Conservation (phyloP, 1,284 basidiomycete species). For the Austroboletus rostrupii region DNA sequence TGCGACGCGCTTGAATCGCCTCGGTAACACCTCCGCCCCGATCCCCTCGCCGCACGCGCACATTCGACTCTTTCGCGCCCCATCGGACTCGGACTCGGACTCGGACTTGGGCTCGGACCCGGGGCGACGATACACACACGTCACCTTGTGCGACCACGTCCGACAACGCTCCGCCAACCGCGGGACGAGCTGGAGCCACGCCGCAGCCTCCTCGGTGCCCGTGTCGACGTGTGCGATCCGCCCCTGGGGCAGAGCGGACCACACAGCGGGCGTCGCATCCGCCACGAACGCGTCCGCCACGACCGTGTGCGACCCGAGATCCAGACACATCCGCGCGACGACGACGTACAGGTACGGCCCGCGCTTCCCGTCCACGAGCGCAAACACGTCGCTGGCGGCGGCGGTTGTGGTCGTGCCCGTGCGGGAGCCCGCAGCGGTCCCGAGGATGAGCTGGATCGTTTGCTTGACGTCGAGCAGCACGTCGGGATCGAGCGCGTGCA, state of each 20-base stretch:
- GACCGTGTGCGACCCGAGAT: constrained; percentile 42
- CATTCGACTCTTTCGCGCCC: constrained; percentile 2
- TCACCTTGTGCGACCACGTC: constrained; percentile 42
- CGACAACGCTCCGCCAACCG: constrained; percentile 49
- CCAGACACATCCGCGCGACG: constrained; percentile 39
- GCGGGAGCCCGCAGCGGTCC: constrained; percentile 10
- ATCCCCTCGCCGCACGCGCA: constrained; percentile 50
- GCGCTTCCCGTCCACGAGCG: no score
- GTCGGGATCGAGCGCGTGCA: not conserved
- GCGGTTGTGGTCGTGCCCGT: no score
- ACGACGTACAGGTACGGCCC: constrained; percentile 36
- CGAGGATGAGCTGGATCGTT: constrained; percentile 28
- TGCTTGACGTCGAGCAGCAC: constrained; percentile 31
- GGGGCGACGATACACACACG: constrained; percentile 38
- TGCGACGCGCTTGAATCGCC: constrained; percentile 28
- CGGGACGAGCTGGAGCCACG: constrained; percentile 48
- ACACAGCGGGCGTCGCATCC: constrained; percentile 20
- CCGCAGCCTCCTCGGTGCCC: constrained; percentile 28
- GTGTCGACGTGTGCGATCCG: constrained; percentile 4
- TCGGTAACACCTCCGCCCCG: constrained; percentile 30
- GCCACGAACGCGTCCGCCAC: constrained; percentile 43
- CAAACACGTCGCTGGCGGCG: no score
- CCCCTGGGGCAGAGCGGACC: not conserved
- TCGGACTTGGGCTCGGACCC: not conserved
- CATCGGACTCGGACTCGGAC: not conserved